Percentiles rank a stretch among this genome's conserved stretches.
Conservation (phyloP, 495 filamentous ascomycete genomes). For the Niebla homalea region DNA sequence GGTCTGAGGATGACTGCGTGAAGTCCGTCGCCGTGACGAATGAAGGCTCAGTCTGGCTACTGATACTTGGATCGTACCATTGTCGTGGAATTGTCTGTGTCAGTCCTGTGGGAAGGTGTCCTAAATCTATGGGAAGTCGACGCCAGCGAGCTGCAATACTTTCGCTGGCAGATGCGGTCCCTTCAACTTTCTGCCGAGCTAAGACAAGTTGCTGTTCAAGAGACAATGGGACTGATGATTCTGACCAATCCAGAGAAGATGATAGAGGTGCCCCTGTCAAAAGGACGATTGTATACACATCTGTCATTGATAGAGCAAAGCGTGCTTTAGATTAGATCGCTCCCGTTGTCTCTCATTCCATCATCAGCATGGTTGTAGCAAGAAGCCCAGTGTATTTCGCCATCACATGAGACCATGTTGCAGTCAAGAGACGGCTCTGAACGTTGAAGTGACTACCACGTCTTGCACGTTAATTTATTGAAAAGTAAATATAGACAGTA, state of each 20-base stretch:
- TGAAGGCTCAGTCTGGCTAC: background rate
- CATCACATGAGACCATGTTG: too few relatives aligned
- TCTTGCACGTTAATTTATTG: too few relatives aligned
- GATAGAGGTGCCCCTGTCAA: constrained; percentile 16
- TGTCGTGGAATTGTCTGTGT: constrained; percentile 4
- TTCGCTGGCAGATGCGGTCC: constrained; percentile 37
- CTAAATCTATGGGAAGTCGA: constrained; percentile 6
- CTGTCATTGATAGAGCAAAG: too few relatives aligned
- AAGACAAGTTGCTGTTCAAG: constrained; percentile 1
- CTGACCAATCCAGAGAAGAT: constrained; percentile 13
- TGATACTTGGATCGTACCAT: background rate
- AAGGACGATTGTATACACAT: constrained; percentile 3
- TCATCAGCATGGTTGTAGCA: too few relatives aligned
- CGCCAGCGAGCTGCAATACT: constrained; percentile 34
- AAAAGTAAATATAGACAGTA: too few relatives aligned
- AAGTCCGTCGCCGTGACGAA: constrained; percentile 10
- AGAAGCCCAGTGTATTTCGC: too few relatives aligned
- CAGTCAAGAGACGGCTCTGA: too few relatives aligned
- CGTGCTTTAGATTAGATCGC: too few relatives aligned
- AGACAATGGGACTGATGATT: constrained; percentile 3
- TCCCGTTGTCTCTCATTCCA: too few relatives aligned
- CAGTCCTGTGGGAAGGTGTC: constrained; percentile 15
- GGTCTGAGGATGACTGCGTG: background rate
- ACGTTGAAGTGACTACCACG: too few relatives aligned
- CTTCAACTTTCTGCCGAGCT: background rate